A percentile compares a stretch with the other conserved stretches of the same genome.
phyloP scores from a whole-genome alignment of 192 early-diverging fungal genomes.

The Irineochytrium annulatum region DNA sequence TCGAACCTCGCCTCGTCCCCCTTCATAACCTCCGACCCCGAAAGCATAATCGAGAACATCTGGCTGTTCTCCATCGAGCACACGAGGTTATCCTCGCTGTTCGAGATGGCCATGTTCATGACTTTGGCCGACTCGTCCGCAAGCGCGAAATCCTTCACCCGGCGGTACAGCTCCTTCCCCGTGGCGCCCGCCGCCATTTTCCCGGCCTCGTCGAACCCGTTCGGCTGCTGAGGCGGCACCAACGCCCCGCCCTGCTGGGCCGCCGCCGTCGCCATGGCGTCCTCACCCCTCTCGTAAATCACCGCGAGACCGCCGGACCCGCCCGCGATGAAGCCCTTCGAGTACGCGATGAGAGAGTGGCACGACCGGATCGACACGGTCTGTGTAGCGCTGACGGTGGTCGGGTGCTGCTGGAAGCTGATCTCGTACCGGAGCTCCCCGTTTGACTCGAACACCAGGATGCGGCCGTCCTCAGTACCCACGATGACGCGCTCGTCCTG shows the following conservation, averaged over 20 bases:
- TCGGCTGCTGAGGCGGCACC: neutral
- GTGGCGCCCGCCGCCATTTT: neutral
- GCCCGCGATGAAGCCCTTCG: slow-evolving; percentile 46
- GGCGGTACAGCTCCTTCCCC: slow-evolving; percentile 39
- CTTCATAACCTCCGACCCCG: slow-evolving; percentile 44
- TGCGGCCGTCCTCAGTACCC: slow-evolving; percentile 48
- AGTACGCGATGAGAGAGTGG: slow-evolving; percentile 29
- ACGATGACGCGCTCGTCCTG: slow-evolving; percentile 42
- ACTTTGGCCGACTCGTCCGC: slow-evolving; percentile 37
- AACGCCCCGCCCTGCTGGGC: neutral
- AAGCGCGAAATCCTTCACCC: slow-evolving; percentile 37
- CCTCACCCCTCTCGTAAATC: slow-evolving; percentile 43
- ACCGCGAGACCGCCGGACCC: slow-evolving; percentile 31
- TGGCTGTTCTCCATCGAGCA: slow-evolving; percentile 41
- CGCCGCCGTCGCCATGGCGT: slow-evolving; percentile 9
- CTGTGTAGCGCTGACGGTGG: neutral
- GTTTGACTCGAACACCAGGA: slow-evolving; percentile 49
- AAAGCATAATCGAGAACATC: slow-evolving; percentile 32
- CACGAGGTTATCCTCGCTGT: slow-evolving; percentile 48
- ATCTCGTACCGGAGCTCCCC: slow-evolving; percentile 51
- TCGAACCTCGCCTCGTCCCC: slow-evolving; percentile 53
- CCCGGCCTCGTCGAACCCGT: neutral
- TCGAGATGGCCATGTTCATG: slow-evolving; percentile 42
- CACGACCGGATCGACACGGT: too few relatives aligned
- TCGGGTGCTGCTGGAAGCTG: slow-evolving; percentile 7